phyloP scores from a whole-genome alignment of 495 filamentous ascomycete species.

The Coniosporium apollinis region DNA sequence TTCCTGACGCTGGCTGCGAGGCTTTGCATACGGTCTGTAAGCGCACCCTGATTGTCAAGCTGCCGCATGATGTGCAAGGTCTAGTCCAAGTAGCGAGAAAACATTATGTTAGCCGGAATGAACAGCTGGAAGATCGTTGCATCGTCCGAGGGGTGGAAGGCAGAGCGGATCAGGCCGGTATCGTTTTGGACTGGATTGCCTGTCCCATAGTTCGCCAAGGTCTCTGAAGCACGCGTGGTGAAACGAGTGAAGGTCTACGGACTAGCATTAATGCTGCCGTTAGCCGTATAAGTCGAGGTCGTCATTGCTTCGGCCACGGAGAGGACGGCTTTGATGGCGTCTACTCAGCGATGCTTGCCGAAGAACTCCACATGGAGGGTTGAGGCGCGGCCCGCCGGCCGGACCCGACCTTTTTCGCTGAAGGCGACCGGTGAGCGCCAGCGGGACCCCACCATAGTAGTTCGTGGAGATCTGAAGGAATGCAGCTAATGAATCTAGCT shows the following conservation, averaged over 20 bases:
- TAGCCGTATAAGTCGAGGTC: slow-evolving; percentile 35
- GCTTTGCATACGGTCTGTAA: slow-evolving; percentile 33
- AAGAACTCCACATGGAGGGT: slow-evolving; percentile 42
- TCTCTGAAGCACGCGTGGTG: slow-evolving; percentile 41
- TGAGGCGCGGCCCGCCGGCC: no score
- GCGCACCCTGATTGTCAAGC: slow-evolving; percentile 25
- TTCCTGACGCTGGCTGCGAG: slow-evolving; percentile 30
- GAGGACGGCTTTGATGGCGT: slow-evolving; percentile 37
- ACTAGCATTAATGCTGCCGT: slow-evolving; percentile 34
- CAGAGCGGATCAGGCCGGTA: slow-evolving; percentile 44
- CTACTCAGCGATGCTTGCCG: slow-evolving; percentile 40
- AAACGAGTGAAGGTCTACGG: slow-evolving; percentile 42
- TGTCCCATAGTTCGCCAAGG: slow-evolving; percentile 42
- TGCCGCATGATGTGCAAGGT: slow-evolving; percentile 36
- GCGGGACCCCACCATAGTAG: slow-evolving; percentile 40
- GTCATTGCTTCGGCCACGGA: slow-evolving; percentile 42
- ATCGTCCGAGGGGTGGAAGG: slow-evolving; percentile 51
- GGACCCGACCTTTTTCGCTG: no score
- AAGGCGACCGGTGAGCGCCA: no score
- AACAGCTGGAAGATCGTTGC: slow-evolving; percentile 39
- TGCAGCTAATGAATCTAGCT: slow-evolving; percentile 49
- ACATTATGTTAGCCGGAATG: slow-evolving; percentile 56
- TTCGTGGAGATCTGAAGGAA: slow-evolving; percentile 44
- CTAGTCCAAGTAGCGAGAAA: slow-evolving; percentile 37
- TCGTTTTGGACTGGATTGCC: slow-evolving; percentile 38